phyloP scores from a whole-genome alignment of 306 rosid genomes.

The Purshia tridentata region DNA sequence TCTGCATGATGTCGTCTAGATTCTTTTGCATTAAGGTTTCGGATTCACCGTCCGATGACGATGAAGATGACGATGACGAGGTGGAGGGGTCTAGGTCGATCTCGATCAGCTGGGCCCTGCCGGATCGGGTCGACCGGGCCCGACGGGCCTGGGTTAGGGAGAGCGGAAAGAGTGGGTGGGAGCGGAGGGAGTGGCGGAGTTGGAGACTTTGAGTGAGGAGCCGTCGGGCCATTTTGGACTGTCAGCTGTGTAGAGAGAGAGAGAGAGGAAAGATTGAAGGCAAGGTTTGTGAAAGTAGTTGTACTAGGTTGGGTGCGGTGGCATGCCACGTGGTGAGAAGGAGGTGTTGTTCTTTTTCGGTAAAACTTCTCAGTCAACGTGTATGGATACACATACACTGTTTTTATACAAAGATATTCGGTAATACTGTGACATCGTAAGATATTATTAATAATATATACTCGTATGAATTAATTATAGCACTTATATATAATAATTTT shows the following conservation, averaged over 20 bases:
- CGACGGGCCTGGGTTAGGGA: constrained; percentile 18
- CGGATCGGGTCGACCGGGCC: constrained; percentile 36
- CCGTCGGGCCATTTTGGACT: constrained; percentile 44
- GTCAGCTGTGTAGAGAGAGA: background rate
- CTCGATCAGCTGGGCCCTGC: constrained; percentile 39
- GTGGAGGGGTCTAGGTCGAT: constrained; percentile 45
- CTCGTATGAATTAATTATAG: no score
- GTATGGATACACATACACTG: no score
- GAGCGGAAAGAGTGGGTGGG: background rate
- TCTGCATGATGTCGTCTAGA: constrained; percentile 66
- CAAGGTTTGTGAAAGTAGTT: background rate
- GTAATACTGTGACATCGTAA: no score
- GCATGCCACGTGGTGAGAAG: background rate
- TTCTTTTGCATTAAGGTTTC: constrained; percentile 49
- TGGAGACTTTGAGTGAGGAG: constrained; percentile 31
- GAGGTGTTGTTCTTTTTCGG: background rate
- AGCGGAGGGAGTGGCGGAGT: constrained; percentile 15
- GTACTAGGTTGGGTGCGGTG: background rate
- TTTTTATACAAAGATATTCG: no score
- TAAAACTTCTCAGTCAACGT: no score
- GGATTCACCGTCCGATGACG: constrained; percentile 26
- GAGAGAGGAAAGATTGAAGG: background rate
- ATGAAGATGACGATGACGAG: constrained; percentile 18
- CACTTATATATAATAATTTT: no score
- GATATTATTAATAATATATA: no score